A percentile compares a stretch with the other conserved stretches of the same genome.
Evolutionary conservation across 768 basidiomycete species (phyloP).

Genomic region (Termitomyces sp.): DNA sequence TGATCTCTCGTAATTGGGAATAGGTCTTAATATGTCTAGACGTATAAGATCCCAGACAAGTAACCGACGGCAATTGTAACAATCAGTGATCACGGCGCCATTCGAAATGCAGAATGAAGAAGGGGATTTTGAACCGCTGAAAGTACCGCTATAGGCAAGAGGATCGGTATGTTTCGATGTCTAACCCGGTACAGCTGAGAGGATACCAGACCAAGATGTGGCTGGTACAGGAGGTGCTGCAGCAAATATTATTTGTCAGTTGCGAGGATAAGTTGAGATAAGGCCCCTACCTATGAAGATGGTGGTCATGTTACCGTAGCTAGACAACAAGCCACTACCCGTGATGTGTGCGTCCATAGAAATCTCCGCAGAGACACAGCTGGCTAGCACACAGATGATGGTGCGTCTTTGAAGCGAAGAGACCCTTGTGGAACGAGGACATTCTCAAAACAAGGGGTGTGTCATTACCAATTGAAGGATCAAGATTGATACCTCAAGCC

Average conservation of each 20-base stretch:
- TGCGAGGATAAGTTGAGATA: too few relatives aligned
- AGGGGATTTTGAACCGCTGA: background rate
- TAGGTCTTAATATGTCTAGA: too few relatives aligned
- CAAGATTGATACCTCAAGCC: background rate
- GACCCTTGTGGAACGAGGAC: background rate
- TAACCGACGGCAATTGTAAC: background rate
- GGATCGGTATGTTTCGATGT: background rate
- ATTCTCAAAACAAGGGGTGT: background rate
- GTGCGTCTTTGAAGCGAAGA: background rate
- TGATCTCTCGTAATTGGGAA: background rate
- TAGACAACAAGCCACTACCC: background rate
- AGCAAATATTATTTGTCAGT: too few relatives aligned
- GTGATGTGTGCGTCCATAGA: background rate
- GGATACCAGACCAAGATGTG: background rate
- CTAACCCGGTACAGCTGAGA: background rate
- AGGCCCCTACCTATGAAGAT: background rate
- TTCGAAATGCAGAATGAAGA: background rate
- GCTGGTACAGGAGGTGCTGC: background rate
- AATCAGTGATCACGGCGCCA: background rate
- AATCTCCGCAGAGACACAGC: background rate
- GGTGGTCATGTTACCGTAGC: background rate
- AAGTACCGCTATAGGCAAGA: background rate
- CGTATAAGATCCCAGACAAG: background rate
- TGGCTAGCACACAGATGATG: background rate
- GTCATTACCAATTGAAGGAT: too few relatives aligned